phyloP scores from a whole-genome alignment of 306 rosid species.

The Hippophae tibetana region DNA sequence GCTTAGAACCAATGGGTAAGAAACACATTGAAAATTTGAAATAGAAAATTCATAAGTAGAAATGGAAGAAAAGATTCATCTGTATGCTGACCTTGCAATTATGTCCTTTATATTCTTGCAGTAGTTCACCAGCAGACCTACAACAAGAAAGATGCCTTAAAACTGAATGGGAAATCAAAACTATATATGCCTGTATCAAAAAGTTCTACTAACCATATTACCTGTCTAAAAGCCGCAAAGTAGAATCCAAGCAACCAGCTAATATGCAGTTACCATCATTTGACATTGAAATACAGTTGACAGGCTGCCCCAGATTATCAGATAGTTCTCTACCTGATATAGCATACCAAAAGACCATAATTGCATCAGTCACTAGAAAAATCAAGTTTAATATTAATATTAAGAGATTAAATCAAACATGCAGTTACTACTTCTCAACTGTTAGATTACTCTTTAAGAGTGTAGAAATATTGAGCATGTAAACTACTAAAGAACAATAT shows the following conservation, averaged over 20 bases:
- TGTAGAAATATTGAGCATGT: background rate
- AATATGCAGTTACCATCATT: slow-evolving; percentile 82
- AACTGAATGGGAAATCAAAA: slow-evolving; percentile 11
- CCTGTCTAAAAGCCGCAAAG: slow-evolving; percentile 75
- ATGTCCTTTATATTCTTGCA: slow-evolving; percentile 84
- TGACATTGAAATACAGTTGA: slow-evolving; percentile 86
- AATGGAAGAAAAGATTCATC: slow-evolving; percentile 1
- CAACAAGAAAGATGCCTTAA: slow-evolving; percentile 15
- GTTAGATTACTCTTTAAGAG: background rate
- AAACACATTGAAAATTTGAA: no score
- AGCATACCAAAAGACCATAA: slow-evolving; percentile 1
- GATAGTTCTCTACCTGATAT: slow-evolving; percentile 56
- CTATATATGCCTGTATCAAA: slow-evolving; percentile 1
- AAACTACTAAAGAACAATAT: background rate
- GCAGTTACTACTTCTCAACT: background rate
- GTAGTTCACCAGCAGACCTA: slow-evolving; percentile 74
- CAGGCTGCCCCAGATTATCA: slow-evolving; percentile 78
- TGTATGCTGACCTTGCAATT: slow-evolving; percentile 61
- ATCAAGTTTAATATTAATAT: no score
- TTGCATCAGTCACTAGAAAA: background rate
- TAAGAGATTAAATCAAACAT: no score
- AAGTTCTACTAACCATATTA: slow-evolving; percentile 11
- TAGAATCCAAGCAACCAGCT: slow-evolving; percentile 81
- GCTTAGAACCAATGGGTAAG: no score
- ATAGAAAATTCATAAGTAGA: slow-evolving; percentile 8